Percentiles rank a stretch among this genome's conserved stretches.
phyloP scores from a whole-genome alignment of 352 stramenopile genomes.

The Globisporangium cystogenes region DNA sequence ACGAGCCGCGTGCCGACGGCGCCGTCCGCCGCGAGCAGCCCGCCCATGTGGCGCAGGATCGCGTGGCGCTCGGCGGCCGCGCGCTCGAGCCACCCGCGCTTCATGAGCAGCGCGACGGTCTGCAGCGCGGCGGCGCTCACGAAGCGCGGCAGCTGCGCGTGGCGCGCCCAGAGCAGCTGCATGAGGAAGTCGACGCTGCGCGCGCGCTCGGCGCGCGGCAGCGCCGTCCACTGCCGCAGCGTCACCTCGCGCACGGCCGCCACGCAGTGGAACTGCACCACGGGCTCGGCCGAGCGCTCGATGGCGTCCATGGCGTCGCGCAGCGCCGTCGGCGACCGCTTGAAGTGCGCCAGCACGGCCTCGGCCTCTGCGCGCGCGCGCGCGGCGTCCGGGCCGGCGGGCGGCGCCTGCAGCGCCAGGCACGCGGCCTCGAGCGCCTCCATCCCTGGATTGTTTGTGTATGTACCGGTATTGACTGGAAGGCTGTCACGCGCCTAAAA shows the following conservation, averaged over 20 bases:
- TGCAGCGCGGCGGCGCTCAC: conserved; percentile 61
- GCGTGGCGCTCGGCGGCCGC: conserved; percentile 36
- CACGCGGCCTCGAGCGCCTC: conserved; percentile 64
- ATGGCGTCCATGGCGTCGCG: conserved; percentile 55
- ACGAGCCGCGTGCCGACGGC: conserved; percentile 44
- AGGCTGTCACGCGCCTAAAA: not conserved
- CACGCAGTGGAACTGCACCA: conserved; percentile 83
- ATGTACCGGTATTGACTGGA: not conserved
- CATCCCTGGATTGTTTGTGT: conserved; percentile 26
- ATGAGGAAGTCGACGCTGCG: conserved; percentile 71
- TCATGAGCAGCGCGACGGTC: conserved; percentile 71
- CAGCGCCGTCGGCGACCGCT: conserved; percentile 64
- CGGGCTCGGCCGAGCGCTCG: conserved; percentile 24
- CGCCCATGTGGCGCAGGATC: conserved; percentile 70
- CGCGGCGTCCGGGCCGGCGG: conserved; percentile 38
- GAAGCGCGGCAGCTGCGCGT: conserved; percentile 40
- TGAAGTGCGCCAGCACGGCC: conserved; percentile 70
- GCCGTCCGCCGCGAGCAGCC: conserved; percentile 30
- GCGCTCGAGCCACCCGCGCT: conserved; percentile 77
- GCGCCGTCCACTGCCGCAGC: conserved; percentile 53
- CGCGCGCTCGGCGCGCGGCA: conserved; percentile 39
- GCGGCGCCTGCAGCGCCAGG: conserved; percentile 59
- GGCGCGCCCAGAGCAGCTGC: conserved; percentile 68
- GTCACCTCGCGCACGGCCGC: conserved; percentile 72
- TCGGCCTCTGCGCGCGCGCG: conserved; percentile 57